phyloP scores from a whole-genome alignment of 805 yeast genomes.

The Zygosaccharomyces bailii region DNA sequence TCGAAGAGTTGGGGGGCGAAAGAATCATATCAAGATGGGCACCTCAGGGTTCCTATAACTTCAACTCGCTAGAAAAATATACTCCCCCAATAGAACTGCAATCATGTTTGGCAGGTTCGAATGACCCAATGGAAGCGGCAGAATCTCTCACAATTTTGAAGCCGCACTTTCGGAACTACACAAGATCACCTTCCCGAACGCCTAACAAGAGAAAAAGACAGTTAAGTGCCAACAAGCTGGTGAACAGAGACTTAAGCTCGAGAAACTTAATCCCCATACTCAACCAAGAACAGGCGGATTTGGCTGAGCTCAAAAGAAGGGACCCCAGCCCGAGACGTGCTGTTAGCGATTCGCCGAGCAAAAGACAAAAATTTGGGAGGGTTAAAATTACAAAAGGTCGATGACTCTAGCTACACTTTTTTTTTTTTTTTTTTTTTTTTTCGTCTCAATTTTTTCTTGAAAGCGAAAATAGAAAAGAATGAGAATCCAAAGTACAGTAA shows the following conservation, averaged over 20 bases:
- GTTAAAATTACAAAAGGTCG: conserved; percentile 12
- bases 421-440: too few relatives aligned
- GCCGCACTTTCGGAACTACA: conserved; percentile 7
- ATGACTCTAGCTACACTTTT: neutral
- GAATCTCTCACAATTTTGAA: conserved; percentile 7
- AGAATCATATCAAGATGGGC: conserved; percentile 34
- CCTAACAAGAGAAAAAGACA: conserved; percentile 10
- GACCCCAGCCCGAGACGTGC: conserved; percentile 9
- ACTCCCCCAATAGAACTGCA: conserved; percentile 9
- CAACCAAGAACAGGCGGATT: conserved; percentile 2
- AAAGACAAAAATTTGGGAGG: conserved; percentile 17
- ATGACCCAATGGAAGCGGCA: conserved; percentile 7
- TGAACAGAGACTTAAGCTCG: too few relatives aligned
- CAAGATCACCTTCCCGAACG: conserved; percentile 4
- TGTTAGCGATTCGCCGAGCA: conserved; percentile 13
- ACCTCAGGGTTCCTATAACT: conserved; percentile 33
- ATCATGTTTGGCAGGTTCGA: conserved; percentile 4
- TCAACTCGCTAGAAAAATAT: conserved; percentile 21
- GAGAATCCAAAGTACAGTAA: too few relatives aligned
- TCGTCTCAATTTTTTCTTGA: too few relatives aligned
- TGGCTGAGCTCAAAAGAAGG: neutral
- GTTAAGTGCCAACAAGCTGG: conserved; percentile 10
- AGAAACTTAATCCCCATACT: too few relatives aligned
- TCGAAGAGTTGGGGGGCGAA: conserved; percentile 26
- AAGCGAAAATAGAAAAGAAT: too few relatives aligned